phyloP scores from a whole-genome alignment of 306 rosid species.

The Quercus bicolor region DNA sequence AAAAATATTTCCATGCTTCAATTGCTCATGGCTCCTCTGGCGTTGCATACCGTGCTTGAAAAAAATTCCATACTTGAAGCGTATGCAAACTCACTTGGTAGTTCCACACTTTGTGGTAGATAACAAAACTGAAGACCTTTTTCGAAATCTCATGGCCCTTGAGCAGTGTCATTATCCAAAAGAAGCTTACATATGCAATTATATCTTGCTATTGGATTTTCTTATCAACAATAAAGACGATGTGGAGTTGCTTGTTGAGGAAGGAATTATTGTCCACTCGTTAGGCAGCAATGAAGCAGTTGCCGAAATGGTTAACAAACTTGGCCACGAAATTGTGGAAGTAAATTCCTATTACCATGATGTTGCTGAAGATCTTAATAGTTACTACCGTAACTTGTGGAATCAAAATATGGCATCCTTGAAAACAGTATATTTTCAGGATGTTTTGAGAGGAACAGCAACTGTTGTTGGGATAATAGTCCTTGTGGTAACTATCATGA shows the following conservation, averaged over 20 bases:
- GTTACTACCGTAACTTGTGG: neutral
- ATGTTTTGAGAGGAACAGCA: conserved; percentile 58
- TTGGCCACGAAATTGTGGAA: conserved; percentile 3
- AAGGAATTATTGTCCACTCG: neutral
- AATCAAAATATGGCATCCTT: conserved; percentile 7
- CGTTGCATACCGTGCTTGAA: neutral
- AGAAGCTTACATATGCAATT: conserved; percentile 13
- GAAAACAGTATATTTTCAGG: conserved; percentile 44
- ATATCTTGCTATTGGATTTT: conserved; percentile 15
- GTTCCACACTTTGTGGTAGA: conserved; percentile 2
- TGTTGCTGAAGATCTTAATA: neutral
- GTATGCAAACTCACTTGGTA: neutral
- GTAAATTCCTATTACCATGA: neutral
- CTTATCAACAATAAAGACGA: conserved; percentile 20
- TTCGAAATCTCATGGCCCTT: conserved; percentile 31
- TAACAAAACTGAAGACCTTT: conserved; percentile 1
- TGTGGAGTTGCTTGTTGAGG: conserved; percentile 12
- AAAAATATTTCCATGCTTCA: neutral
- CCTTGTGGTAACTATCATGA: conserved; percentile 23
- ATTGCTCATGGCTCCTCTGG: neutral
- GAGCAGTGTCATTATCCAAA: conserved; percentile 24
- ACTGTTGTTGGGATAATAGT: conserved; percentile 50
- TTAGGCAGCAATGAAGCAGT: conserved; percentile 21
- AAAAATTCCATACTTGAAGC: neutral
- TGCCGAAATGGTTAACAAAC: conserved; percentile 5